Evolutionary conservation across 2,329 filamentous ascomycete genomes (phyloP).

Genomic region (Colletotrichum abscissum): DNA sequence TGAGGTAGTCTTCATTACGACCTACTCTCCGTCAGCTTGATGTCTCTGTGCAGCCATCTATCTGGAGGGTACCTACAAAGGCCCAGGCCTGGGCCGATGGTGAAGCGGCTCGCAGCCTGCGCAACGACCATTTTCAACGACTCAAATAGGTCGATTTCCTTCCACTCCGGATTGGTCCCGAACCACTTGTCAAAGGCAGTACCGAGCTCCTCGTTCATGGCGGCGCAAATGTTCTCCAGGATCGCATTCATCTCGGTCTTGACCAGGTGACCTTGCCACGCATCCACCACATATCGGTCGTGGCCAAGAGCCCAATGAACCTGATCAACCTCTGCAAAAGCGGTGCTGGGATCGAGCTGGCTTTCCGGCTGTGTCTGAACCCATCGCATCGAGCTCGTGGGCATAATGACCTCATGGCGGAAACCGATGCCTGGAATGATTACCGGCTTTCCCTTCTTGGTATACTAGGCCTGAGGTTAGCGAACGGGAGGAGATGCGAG

Average conservation of each 20-base stretch:
- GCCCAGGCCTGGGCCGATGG: slow-evolving; percentile 42
- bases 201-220: slow-evolving; percentile 49
- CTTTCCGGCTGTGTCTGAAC: slow-evolving; percentile 51
- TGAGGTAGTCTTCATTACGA: slow-evolving; percentile 48
- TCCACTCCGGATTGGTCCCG: slow-evolving; percentile 48
- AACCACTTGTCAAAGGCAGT: slow-evolving; percentile 48
- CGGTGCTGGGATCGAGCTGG: slow-evolving; percentile 46
- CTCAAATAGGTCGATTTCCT: slow-evolving; percentile 44
- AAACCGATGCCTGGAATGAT: slow-evolving; percentile 53
- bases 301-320: slow-evolving; percentile 51
- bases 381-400: slow-evolving; percentile 52
- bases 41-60: too few species aligned
- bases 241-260: slow-evolving; percentile 49
- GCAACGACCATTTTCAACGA: slow-evolving; percentile 44
- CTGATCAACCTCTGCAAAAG: slow-evolving; percentile 53
- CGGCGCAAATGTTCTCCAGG: slow-evolving; percentile 47
- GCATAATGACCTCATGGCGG: slow-evolving; percentile 55
- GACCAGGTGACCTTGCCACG: slow-evolving; percentile 49
- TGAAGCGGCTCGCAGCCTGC: slow-evolving; percentile 46
- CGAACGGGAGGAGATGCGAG: neutral
- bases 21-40: slow-evolving; percentile 34
- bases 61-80: slow-evolving; percentile 38
- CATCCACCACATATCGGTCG: slow-evolving; percentile 44
- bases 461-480: slow-evolving; percentile 45
- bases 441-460: slow-evolving; percentile 53